Evolutionary conservation across 257 asterid species (phyloP).

Genomic region (Eucommia ulmoides): DNA sequence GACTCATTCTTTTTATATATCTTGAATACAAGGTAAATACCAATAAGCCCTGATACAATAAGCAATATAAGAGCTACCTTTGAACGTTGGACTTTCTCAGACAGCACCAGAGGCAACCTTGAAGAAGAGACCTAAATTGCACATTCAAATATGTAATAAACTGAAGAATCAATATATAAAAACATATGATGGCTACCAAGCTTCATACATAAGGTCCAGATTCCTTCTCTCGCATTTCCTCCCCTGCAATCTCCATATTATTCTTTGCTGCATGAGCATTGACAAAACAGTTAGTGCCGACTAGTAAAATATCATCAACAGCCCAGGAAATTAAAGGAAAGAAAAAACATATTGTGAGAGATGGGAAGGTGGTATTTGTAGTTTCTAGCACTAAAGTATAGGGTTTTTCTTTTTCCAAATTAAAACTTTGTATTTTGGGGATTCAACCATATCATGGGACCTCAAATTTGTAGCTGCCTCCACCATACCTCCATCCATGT

Average conservation of each 20-base stretch:
- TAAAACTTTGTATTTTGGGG: not conserved
- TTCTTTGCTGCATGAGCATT: slow-evolving; percentile 30
- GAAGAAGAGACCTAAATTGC: slow-evolving; percentile 47
- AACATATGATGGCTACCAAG: slow-evolving; percentile 14
- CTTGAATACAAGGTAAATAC: slow-evolving; percentile 6
- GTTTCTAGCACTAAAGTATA: too few relatives aligned
- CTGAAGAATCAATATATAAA: slow-evolving; percentile 5
- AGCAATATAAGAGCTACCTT: slow-evolving; percentile 34
- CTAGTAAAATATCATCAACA: slow-evolving; percentile 1
- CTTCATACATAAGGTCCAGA: slow-evolving; percentile 45
- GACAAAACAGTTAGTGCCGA: slow-evolving; percentile 3
- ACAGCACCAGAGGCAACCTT: slow-evolving; percentile 64
- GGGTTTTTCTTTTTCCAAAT: not conserved
- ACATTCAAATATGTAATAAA: slow-evolving; percentile 8
- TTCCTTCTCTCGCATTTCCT: slow-evolving; percentile 30
- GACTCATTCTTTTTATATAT: not conserved
- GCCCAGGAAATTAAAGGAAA: slow-evolving; percentile 1
- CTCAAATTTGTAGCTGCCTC: slow-evolving; percentile 3
- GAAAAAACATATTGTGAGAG: not conserved
- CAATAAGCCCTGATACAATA: slow-evolving; percentile 6
- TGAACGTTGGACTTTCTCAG: slow-evolving; percentile 74
- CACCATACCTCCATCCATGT: slow-evolving; percentile 26
- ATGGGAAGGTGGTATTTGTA: too few relatives aligned
- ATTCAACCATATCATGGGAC: slow-evolving; percentile 5
- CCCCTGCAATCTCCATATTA: slow-evolving; percentile 30